phyloP scores from a whole-genome alignment of 164 flowering plant genomes.

The Umbilicus rupestris region DNA sequence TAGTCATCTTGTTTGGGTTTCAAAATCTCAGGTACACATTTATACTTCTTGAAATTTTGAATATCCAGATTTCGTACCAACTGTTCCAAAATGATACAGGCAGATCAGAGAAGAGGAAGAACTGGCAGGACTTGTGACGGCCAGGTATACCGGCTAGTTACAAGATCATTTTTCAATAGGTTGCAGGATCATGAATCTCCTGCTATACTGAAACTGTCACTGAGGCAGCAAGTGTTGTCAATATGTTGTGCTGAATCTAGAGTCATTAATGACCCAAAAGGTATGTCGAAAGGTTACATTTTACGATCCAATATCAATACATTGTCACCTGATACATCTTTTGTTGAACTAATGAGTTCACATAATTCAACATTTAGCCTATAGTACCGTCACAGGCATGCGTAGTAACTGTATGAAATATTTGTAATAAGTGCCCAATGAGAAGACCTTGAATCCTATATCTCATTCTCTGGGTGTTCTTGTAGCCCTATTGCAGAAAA shows the following conservation, averaged over 20 bases:
- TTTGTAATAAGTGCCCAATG: background rate
- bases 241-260: constrained; percentile 79
- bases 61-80: background rate
- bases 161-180: constrained; percentile 53
- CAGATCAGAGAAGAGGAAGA: constrained; percentile 90
- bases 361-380: background rate
- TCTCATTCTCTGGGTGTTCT: constrained; percentile 10
- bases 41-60: background rate
- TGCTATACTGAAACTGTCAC: constrained; percentile 59
- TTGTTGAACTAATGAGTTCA: background rate
- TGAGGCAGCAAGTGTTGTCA: constrained; percentile 72
- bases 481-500: constrained; percentile 71
- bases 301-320: background rate
- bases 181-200: constrained; percentile 64
- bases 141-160: constrained; percentile 65
- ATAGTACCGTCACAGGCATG: background rate
- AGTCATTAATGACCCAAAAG: constrained; percentile 83
- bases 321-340: background rate
- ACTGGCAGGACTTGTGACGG: constrained; percentile 99
- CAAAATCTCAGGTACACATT: constrained; percentile 81
- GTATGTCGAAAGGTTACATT: constrained; percentile 20
- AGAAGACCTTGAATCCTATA: background rate
- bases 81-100: constrained; percentile 30
- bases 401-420: background rate
- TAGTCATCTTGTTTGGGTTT: constrained; percentile 83